A percentile compares a stretch with the other conserved stretches of the same genome.
Evolutionary conservation across 2,329 filamentous ascomycete genomes (phyloP).

Genomic region (Gyromitra esculenta): DNA sequence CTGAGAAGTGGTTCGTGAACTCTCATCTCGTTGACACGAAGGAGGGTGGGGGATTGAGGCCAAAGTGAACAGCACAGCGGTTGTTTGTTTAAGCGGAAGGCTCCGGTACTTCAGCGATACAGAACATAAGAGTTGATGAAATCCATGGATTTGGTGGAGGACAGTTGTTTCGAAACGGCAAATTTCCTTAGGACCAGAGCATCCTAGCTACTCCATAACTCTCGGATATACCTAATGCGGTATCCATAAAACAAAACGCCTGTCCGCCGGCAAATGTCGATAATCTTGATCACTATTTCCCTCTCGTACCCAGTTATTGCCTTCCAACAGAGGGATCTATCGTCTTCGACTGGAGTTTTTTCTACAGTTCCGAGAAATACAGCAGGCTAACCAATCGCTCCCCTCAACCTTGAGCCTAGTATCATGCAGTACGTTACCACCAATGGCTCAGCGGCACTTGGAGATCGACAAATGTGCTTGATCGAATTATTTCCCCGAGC

Average conservation of each 20-base stretch:
- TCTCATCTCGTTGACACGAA: background rate
- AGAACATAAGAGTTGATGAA: background rate
- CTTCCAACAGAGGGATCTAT: background rate
- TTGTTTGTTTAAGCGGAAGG: background rate
- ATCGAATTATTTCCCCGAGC: background rate
- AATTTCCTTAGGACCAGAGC: background rate
- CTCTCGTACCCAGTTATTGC: background rate
- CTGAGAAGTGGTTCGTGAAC: background rate
- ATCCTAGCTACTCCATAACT: background rate
- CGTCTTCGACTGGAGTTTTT: background rate
- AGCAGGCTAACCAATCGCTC: background rate
- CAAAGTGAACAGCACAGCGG: background rate
- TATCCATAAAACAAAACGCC: background rate
- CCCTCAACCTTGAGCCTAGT: background rate
- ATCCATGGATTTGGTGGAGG: background rate
- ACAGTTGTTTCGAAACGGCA: background rate
- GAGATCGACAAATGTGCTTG: background rate
- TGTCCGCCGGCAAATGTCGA: background rate
- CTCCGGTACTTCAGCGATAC: background rate
- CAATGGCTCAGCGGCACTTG: background rate
- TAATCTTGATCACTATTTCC: conserved; percentile 1
- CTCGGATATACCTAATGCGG: background rate
- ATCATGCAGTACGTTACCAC: conserved; percentile 1
- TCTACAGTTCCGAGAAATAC: background rate
- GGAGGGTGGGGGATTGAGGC: background rate